Conservation (phyloP, 495 filamentous ascomycete genomes). For the Aspergillus indologenus region DNA sequence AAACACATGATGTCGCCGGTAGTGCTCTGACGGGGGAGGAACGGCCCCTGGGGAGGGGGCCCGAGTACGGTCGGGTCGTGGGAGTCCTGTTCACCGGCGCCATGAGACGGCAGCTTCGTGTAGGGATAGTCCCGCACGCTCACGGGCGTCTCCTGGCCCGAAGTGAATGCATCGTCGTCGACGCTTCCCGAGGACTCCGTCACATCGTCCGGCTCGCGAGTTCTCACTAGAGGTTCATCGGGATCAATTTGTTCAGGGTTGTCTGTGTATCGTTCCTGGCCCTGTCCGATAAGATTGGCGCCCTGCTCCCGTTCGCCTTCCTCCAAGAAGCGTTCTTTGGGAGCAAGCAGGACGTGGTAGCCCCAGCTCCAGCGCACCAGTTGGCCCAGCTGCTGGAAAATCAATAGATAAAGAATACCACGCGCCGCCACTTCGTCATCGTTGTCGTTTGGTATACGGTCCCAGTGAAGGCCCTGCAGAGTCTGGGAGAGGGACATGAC, state of each 20-base stretch:
- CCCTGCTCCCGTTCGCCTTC: constrained; percentile 58
- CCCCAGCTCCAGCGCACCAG: constrained; percentile 98
- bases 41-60: constrained; percentile 35
- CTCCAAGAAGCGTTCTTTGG: constrained; percentile 58
- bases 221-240: constrained; percentile 43
- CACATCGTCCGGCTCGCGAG: constrained; percentile 25
- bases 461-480: constrained; percentile 88
- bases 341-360: constrained; percentile 85
- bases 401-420: constrained; percentile 91
- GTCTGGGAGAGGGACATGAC: constrained; percentile 92
- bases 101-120: constrained; percentile 31
- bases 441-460: constrained; percentile 84
- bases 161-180: constrained; percentile 30
- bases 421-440: constrained; percentile 91
- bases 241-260: constrained; percentile 48
- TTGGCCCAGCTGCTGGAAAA: constrained; percentile 97
- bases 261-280: constrained; percentile 61
- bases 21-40: constrained; percentile 40
- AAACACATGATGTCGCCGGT: constrained; percentile 41
- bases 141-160: constrained; percentile 43
- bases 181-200: constrained; percentile 14
- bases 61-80: constrained; percentile 31
- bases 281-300: constrained; percentile 56
- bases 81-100: constrained; percentile 21
- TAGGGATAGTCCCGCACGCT: constrained; percentile 34